Conservation (phyloP, 148 eudicot genomes). For the Vaccinium macrocarpon region DNA sequence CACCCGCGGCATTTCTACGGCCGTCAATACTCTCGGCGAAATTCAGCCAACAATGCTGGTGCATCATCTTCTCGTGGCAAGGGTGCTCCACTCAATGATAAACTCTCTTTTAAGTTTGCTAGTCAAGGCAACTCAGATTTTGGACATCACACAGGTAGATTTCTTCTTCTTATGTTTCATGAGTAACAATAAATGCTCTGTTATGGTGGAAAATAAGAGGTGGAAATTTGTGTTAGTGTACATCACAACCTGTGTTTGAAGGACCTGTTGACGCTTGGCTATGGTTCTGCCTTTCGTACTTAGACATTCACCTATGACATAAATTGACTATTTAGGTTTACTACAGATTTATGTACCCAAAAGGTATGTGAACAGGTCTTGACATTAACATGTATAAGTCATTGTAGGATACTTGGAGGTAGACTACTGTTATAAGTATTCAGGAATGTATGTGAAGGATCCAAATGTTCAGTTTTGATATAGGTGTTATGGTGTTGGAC, state of each 20-base stretch:
- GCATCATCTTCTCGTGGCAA: constrained; percentile 57
- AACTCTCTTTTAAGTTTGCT: constrained; percentile 42
- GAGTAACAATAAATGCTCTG: background rate
- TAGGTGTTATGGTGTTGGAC: background rate
- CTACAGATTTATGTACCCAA: background rate
- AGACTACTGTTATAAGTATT: background rate
- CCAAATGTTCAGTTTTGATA: background rate
- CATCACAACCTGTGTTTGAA: background rate
- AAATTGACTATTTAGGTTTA: background rate
- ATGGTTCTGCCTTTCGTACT: background rate
- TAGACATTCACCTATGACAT: background rate
- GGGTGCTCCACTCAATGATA: constrained; percentile 36
- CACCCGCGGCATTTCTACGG: constrained; percentile 55
- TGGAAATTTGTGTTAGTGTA: background rate
- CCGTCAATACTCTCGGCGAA: constrained; percentile 56
- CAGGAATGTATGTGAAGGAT: background rate
- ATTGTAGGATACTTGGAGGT: background rate
- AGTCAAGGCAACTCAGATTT: constrained; percentile 39
- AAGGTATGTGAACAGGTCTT: background rate
- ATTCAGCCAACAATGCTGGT: constrained; percentile 35
- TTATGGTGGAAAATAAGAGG: background rate
- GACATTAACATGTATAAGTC: background rate
- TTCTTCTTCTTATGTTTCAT: constrained; percentile 5
- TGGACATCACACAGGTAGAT: constrained; percentile 45
- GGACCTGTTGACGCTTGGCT: background rate